These are phyloP conservation scores for Cytospora mali DNA, from an alignment of 2,329 filamentous ascomycete species.

Conservation along the genomic window DNA sequence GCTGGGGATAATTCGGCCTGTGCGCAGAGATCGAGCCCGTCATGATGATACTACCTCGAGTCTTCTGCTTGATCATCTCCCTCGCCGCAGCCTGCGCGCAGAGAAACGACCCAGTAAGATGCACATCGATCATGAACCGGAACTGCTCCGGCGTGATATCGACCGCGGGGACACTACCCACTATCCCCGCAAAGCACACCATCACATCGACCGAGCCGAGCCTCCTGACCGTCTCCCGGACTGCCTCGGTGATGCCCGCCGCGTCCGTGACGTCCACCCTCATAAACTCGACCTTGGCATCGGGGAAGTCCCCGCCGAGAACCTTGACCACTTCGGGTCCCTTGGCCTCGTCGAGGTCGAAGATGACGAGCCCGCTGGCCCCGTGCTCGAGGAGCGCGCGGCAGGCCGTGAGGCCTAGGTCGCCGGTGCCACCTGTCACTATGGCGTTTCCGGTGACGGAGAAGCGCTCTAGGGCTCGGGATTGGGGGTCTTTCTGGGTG, in stretches of 20 bases:
- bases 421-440: constrained; percentile 70
- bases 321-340: constrained; percentile 41
- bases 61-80: constrained; percentile 53
- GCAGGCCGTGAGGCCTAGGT: constrained; percentile 59
- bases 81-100: constrained; percentile 65
- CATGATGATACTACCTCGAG: constrained; percentile 65
- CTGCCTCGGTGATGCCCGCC: constrained; percentile 34
- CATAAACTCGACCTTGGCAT: constrained; percentile 50
- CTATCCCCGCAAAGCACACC: constrained; percentile 70
- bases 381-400: constrained; percentile 71
- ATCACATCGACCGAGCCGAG: constrained; percentile 59
- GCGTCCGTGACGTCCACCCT: constrained; percentile 56
- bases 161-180: constrained; percentile 62
- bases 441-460: constrained; percentile 37
- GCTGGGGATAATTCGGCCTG: constrained; percentile 71
- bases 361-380: constrained; percentile 58
- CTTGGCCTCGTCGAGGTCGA: constrained; percentile 53
- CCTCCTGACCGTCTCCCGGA: constrained; percentile 42
- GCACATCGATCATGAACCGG: constrained; percentile 68
- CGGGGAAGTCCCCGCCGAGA: constrained; percentile 58
- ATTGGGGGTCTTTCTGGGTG: constrained; percentile 6
- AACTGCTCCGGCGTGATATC: constrained; percentile 62
- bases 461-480: constrained; percentile 35
- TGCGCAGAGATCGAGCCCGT: constrained; percentile 71
- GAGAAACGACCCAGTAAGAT: constrained; percentile 71